Base-by-base conservation (phyloP, 23 red algal genomes). In the Chondrus crispus region DNA sequence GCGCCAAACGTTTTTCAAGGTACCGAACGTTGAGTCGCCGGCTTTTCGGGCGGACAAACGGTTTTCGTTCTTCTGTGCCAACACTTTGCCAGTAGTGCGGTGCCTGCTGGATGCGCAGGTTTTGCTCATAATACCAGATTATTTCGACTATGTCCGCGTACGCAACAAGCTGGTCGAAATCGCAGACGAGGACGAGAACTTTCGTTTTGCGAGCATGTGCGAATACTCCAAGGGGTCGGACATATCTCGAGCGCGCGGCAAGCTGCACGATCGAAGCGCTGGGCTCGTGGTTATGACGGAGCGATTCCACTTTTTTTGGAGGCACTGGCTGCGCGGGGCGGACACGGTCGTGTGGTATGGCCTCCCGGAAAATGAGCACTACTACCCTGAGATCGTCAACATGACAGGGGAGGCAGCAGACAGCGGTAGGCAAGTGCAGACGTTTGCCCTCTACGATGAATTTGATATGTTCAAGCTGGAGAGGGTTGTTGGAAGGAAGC, bases 111-210 rank as follows among this genome's bases (percentile, higher is more conserved):
- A 83, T 63, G 60, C 42, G 36, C 70, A 60, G 4, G 58, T 55
- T 53, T 72, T 96, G 29, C 12, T 96, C 38, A 70, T 88, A 33
- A 66, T 96, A 33, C 90, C 95, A 30, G 80, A 51, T 46, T 96
- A 96, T 58, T 96, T 96, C 47, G 95, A 96, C 90, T 96, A 82
- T 86, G 95, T 96, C 32, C 88, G 95, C 9, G 89, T 96, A 14
- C 88, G 95, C 28, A 90, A 96, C 57, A 58, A 54, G 49, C 79
- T 96, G 50, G 66, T 92, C 30, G 48, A 74, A 35, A 12, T 85
- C 48, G 49, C 63, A n/a, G 54, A 85, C 40, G 80, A 85, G 24
- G 82, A 87, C 29, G 12, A 38, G 39, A 39, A 38, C 1, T 85
- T 94, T 22, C 81, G 52, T 54, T 96, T 93, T 81, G 87, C 95